Evolutionary conservation across 2,329 filamentous ascomycete genomes (phyloP), one percentile per base, ranked within the genome.

Genomic region (Penicillium sp.): DNA sequence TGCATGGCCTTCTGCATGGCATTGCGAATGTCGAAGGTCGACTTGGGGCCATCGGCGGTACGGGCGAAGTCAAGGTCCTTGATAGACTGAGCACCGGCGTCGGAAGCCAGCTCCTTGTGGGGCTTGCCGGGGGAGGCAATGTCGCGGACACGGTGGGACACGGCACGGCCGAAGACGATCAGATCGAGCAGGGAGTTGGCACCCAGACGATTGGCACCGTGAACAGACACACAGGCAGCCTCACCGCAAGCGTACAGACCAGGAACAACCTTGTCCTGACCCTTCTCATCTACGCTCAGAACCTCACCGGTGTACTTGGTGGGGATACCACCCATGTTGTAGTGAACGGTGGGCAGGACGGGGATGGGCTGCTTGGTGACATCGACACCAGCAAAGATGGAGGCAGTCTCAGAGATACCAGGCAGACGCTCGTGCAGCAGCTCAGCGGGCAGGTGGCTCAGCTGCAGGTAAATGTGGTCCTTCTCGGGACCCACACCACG

Each of bases 251-350:
- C 93, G 67, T 91, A 97, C 50, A 98, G 81, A 69, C 91, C 91
- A 42, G 88, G 89, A 15, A 98, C 93, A 56, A 95, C 80, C 78
- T 94, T 80, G 74, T 97, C 93, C 43, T 94, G 81, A 54, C 93
- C 93, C 47, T 80, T 68, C 63, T 86, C 84, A 57, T 96, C 88
- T 36, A 94, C 76, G 13, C 88, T 94, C 56, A 98, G 72, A 47
- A 97, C 93, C 74, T 98, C 89, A 69, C 93, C 91, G 48, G 88
- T 96, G 79, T 95, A 97, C 63, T 87, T 88, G 55, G 93, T 97
- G 36, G 91, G 91, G 57, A 98, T 96, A 79, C 93, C 91, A 71
- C 91, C 91, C 93, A 97, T 98, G 80, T 96, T 96, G 80, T 98
- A 98, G 78, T 98, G 90, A 55, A 96, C 91, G 30, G 91, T 97